These are phyloP conservation scores for Mycena epipterygia DNA, from an alignment of 768 basidiomycete genomes.

Conservation along the genomic window DNA sequence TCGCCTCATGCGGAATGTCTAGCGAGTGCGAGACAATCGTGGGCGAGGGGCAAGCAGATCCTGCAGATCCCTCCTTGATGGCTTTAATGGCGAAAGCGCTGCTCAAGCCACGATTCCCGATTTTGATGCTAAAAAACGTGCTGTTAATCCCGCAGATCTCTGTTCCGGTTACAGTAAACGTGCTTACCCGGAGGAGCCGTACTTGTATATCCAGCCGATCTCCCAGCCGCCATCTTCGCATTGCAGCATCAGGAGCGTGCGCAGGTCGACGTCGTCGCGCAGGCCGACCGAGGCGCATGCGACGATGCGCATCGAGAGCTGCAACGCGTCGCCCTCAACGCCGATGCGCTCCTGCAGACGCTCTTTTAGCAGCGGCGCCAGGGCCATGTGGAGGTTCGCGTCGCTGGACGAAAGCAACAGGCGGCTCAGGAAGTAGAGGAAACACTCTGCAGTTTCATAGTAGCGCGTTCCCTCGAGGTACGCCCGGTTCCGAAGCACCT, in stretches of 20 bases:
- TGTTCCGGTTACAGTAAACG: neutral
- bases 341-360: conserved; percentile 66
- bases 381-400: conserved; percentile 49
- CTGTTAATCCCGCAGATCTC: neutral
- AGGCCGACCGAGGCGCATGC: conserved; percentile 58
- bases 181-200: conserved; percentile 55
- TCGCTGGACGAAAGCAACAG: conserved; percentile 54
- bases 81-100: conserved; percentile 69
- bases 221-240: conserved; percentile 70
- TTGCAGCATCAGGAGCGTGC: conserved; percentile 61
- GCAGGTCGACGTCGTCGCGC: conserved; percentile 58
- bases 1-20: neutral
- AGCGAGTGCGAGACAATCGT: conserved; percentile 11
- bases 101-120: conserved; percentile 68
- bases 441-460: conserved; percentile 65
- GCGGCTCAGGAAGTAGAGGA: conserved; percentile 65
- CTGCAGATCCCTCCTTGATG: conserved; percentile 43
- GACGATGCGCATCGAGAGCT: conserved; percentile 69
- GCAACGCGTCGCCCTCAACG: conserved; percentile 63
- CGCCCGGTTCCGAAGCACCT: conserved; percentile 64
- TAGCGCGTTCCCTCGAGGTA: conserved; percentile 70
- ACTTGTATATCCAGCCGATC: conserved; percentile 69
- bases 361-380: conserved; percentile 58
- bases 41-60: conserved; percentile 11
- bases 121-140: conserved; percentile 44